Percentiles rank a stretch among this genome's conserved stretches.
These are phyloP conservation scores for Paramecium sonneborni DNA, from an alignment of 73 alveolate genomes.

Conservation along the genomic window DNA sequence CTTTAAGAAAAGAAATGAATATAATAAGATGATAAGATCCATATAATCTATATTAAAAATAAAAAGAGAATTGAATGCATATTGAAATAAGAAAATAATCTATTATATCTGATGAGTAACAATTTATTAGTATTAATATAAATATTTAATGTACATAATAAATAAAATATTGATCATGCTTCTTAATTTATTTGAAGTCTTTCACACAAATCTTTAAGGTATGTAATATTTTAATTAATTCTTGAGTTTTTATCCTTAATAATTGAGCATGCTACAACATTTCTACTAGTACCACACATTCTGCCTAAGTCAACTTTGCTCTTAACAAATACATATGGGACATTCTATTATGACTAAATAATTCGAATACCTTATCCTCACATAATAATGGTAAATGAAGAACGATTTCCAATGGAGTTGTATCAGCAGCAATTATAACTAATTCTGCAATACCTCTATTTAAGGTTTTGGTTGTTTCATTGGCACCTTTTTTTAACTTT, in stretches of 20 bases:
- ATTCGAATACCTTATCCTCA: slow-evolving; percentile 77
- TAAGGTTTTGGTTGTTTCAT: slow-evolving; percentile 97
- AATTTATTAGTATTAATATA: neutral
- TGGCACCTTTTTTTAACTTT: slow-evolving; percentile 64
- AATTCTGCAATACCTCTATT: slow-evolving; percentile 99
- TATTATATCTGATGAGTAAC: too few relatives aligned
- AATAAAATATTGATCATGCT: neutral
- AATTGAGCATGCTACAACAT: slow-evolving; percentile 81
- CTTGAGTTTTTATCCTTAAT: slow-evolving; percentile 50
- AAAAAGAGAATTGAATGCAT: too few relatives aligned
- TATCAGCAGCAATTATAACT: slow-evolving; percentile 99
- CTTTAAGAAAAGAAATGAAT: too few relatives aligned
- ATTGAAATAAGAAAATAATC: too few relatives aligned
- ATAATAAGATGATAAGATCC: too few relatives aligned
- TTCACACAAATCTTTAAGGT: slow-evolving; percentile 63
- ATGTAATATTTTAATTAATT: slow-evolving; percentile 24
- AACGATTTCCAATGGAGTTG: slow-evolving; percentile 99
- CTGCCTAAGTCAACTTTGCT: slow-evolving; percentile 98
- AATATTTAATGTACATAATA: neutral
- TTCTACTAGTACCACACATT: slow-evolving; percentile 99
- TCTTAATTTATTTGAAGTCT: slow-evolving; percentile 55
- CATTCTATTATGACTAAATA: slow-evolving; percentile 80
- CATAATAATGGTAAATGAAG: slow-evolving; percentile 98
- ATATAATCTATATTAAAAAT: too few relatives aligned
- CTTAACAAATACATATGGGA: slow-evolving; percentile 98